Conservation (phyloP, 2,329 filamentous ascomycete genomes). For the Niveomyces coronatus region DNA sequence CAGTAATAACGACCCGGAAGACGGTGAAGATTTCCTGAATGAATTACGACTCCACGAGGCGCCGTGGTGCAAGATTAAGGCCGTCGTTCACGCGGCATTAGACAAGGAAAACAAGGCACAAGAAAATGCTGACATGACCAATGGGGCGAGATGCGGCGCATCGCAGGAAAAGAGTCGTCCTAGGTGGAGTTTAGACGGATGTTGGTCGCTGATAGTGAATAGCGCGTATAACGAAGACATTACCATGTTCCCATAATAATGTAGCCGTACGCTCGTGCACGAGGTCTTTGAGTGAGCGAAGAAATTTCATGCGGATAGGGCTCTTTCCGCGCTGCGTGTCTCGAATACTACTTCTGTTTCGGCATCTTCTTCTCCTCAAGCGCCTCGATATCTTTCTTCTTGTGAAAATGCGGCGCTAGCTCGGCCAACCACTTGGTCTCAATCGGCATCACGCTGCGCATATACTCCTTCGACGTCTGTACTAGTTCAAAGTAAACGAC, state of each 20-base stretch:
- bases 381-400: conserved; percentile 77
- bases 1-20: no score
- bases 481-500: conserved; percentile 81
- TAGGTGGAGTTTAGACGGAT: not conserved
- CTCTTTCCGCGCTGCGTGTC: no score
- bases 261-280: no score
- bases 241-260: not conserved
- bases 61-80: not conserved
- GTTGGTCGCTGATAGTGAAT: not conserved
- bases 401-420: conserved; percentile 89
- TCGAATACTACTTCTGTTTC: conserved; percentile 22
- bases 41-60: no score
- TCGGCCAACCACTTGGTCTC: conserved; percentile 79
- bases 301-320: no score
- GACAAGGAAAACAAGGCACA: no score
- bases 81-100: not conserved
- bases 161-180: not conserved
- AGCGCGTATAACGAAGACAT: not conserved
- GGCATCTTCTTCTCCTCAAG: conserved; percentile 62
- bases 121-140: not conserved
- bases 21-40: no score
- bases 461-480: conserved; percentile 82
- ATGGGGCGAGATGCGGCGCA: not conserved
- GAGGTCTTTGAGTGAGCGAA: no score
- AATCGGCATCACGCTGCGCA: conserved; percentile 77